A percentile compares a stretch with the other conserved stretches of the same genome.
These are phyloP conservation scores for Cucurbitaria berberidis DNA, from an alignment of 2,329 filamentous ascomycete species.

Conservation along the genomic window DNA sequence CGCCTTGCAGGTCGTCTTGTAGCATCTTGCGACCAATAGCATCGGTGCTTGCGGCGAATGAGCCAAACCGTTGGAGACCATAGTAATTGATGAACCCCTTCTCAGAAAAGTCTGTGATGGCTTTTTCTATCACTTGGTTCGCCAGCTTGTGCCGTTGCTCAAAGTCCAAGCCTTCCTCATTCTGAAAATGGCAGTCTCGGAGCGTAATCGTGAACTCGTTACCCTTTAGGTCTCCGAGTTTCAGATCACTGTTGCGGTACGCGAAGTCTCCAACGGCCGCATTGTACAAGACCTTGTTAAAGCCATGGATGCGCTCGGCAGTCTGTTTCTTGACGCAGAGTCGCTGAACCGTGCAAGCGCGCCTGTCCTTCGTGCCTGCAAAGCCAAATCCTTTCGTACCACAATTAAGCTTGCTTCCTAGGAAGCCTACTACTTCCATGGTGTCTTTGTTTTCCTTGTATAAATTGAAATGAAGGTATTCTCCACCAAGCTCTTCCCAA, in stretches of 20 bases:
- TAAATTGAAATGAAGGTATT: conserved; percentile 87
- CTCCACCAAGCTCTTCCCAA: conserved; percentile 73
- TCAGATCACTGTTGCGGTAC: conserved; percentile 73
- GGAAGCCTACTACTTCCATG: conserved; percentile 83
- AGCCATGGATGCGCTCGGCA: conserved; percentile 66
- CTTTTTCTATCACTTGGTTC: conserved; percentile 59
- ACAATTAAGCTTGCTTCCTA: conserved; percentile 75
- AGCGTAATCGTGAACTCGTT: conserved; percentile 95
- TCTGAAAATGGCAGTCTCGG: conserved; percentile 76
- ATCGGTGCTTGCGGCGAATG: conserved; percentile 84
- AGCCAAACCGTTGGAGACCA: conserved; percentile 95
- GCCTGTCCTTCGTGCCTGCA: conserved; percentile 89
- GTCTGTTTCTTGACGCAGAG: conserved; percentile 70
- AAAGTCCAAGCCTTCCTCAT: conserved; percentile 43
- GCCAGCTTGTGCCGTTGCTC: conserved; percentile 54
- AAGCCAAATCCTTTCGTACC: conserved; percentile 74
- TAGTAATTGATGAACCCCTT: conserved; percentile 97
- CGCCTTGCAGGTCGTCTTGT: conserved; percentile 78
- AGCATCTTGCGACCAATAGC: conserved; percentile 84
- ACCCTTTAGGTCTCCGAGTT: conserved; percentile 81
- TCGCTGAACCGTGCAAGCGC: conserved; percentile 84
- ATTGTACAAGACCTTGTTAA: conserved; percentile 68
- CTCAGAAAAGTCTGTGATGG: conserved; percentile 70
- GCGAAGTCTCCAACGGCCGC: conserved; percentile 78
- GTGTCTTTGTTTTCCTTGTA: conserved; percentile 98